Evolutionary conservation across 2,329 filamentous ascomycete species (phyloP), one percentile per base, ranked within the genome.

Genomic region (Magnaporthiopsis rhizophila): DNA sequence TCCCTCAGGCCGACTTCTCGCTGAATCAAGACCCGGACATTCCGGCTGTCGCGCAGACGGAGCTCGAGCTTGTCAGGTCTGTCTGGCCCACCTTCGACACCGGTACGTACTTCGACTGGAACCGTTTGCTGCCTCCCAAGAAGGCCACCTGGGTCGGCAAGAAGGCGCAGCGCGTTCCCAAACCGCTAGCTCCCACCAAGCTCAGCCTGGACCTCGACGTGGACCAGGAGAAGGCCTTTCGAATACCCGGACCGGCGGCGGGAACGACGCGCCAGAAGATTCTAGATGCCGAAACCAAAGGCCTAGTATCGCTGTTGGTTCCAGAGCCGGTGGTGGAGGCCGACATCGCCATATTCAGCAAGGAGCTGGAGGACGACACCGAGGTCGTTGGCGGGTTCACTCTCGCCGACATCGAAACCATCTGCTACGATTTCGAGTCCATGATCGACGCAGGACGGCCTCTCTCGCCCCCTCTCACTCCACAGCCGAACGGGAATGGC

Each of bases 191-290:
- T 6, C 92, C 92, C 0, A 93, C 89, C 26, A 99, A 99, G 75
- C 83, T 97, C 65, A 92, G 87, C 66, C 81, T 99, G 18, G 95
- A 99, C 66, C 80, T 98, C 45, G 89, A 91, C 3, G 83, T 86
- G 60, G 95, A 98, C 70, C 90, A 96, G 69, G 91, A 96, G 74
- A 92, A 92, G 69, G 81, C 84, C 32, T 99, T 98, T 74, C 87
- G 88, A 64, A 85, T 94, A n/a, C 82, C 86, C 0, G 87, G 87
- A 0, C 82, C 86, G 32, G 81, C 83, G 0, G 78, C 80, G 4
- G 71, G 75, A 3, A 74, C 73, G 13, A 83, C 86, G 59, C 83
- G 86, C 60, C 81, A 86, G 65, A 83, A 83, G 32, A 75, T 87
- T 30, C 78, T 85, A 60, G 79, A 84, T 34, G 76, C 75, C 3